Evolutionary conservation across 176 grass and related monocot genomes (phyloP).

Genomic region (Olyra latifolia): DNA sequence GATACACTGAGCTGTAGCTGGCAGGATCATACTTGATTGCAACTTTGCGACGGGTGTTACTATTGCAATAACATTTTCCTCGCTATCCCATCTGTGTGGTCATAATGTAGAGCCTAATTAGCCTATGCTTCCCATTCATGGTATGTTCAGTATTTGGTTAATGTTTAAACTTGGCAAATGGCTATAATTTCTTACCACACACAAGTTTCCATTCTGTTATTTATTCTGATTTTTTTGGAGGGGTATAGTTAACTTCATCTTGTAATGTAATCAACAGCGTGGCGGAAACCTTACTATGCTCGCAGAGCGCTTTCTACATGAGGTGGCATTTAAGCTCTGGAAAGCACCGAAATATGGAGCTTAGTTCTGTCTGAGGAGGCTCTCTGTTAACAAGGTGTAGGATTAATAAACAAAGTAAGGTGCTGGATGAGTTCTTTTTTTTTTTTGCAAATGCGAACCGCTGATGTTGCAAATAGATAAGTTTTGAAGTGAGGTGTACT

Average conservation of each 20-base stretch:
- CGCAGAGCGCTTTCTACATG: constrained; percentile 79
- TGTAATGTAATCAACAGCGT: constrained; percentile 36
- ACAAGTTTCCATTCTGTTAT: neutral
- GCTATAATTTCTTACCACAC: neutral
- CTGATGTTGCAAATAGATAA: neutral
- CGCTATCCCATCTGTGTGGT: neutral
- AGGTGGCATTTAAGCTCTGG: constrained; percentile 96
- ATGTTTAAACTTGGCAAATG: neutral
- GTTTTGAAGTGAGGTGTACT: neutral
- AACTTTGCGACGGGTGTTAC: neutral
- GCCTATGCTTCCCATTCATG: neutral
- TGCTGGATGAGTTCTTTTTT: neutral
- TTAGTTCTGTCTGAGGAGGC: constrained; percentile 19
- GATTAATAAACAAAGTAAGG: neutral
- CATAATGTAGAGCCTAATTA: neutral
- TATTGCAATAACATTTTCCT: neutral
- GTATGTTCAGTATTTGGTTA: neutral
- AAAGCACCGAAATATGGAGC: constrained; percentile 98
- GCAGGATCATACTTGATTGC: neutral
- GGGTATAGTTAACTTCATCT: neutral
- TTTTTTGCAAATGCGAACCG: neutral
- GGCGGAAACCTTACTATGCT: constrained; percentile 75
- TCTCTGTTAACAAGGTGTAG: neutral
- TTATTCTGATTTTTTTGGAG: constrained; percentile 12
- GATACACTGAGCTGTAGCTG: neutral